phyloP scores from a whole-genome alignment of 805 yeast species.

The Metschnikowia drakensbergensis region DNA sequence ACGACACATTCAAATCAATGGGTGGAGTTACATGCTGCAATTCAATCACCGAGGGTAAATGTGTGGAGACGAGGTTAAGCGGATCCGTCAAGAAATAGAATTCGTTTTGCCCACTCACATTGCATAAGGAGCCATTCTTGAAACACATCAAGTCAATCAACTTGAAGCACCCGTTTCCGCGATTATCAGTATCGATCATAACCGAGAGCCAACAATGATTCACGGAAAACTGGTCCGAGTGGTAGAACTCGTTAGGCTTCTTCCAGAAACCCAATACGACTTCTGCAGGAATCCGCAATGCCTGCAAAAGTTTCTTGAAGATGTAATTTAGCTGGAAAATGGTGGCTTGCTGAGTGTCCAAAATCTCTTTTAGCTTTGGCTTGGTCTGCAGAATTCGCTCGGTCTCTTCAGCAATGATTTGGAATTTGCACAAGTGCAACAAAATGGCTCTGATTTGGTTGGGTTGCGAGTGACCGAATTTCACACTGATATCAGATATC shows the following conservation, averaged over 20 bases:
- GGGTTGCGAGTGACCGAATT: slow-evolving; percentile 39
- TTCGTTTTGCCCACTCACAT: slow-evolving; percentile 36
- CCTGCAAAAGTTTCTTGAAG: slow-evolving; percentile 66
- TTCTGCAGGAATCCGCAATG: slow-evolving; percentile 69
- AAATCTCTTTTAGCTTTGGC: slow-evolving; percentile 41
- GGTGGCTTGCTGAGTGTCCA: slow-evolving; percentile 51
- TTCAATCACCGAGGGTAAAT: slow-evolving; percentile 72
- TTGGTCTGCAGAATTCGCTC: slow-evolving; percentile 35
- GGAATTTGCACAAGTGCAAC: slow-evolving; percentile 66
- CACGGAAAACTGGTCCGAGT: slow-evolving; percentile 47
- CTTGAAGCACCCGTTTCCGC: slow-evolving; percentile 46
- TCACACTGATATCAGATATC: slow-evolving; percentile 38
- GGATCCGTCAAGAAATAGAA: slow-evolving; percentile 82
- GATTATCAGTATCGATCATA: slow-evolving; percentile 55
- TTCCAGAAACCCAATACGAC: slow-evolving; percentile 81
- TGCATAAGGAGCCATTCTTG: slow-evolving; percentile 32
- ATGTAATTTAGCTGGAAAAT: slow-evolving; percentile 74
- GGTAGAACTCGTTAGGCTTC: slow-evolving; percentile 61
- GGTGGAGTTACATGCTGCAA: slow-evolving; percentile 89
- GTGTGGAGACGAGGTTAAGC: slow-evolving; percentile 70
- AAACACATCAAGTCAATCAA: slow-evolving; percentile 60
- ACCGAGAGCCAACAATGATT: slow-evolving; percentile 92
- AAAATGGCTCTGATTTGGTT: slow-evolving; percentile 58
- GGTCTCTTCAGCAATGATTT: slow-evolving; percentile 36
- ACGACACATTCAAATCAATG: slow-evolving; percentile 69